These are phyloP conservation scores for Phytophthora megakarya DNA, from an alignment of 352 stramenopile genomes.

Conservation along the genomic window DNA sequence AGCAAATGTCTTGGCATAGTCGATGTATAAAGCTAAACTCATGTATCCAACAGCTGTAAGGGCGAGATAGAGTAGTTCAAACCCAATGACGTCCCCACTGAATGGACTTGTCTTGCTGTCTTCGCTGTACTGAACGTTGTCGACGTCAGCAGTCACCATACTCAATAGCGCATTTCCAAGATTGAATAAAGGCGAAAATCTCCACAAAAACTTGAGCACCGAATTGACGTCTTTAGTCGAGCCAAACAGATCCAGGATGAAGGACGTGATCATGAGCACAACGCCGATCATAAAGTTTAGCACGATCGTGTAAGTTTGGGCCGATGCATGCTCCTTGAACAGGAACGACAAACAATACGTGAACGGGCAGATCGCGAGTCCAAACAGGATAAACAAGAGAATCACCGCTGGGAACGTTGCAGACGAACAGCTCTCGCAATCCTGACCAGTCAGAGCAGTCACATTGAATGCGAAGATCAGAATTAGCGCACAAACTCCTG, in stretches of 20 bases:
- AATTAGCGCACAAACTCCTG: conserved; percentile 33
- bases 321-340: conserved; percentile 53
- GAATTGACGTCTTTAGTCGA: conserved; percentile 48
- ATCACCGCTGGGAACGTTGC: conserved; percentile 50
- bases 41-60: conserved; percentile 46
- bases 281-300: conserved; percentile 67
- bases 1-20: conserved; percentile 62
- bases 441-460: conserved; percentile 42
- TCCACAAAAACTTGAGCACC: conserved; percentile 67
- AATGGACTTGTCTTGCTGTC: conserved; percentile 33
- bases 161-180: conserved; percentile 42
- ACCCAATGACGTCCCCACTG: conserved; percentile 53
- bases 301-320: conserved; percentile 65
- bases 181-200: conserved; percentile 59
- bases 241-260: conserved; percentile 45
- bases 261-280: conserved; percentile 59
- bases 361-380: conserved; percentile 53
- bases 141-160: conserved; percentile 32
- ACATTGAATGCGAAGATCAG: conserved; percentile 54
- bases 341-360: conserved; percentile 66
- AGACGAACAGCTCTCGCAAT: conserved; percentile 47
- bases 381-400: conserved; percentile 60
- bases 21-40: conserved; percentile 45
- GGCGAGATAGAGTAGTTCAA: conserved; percentile 51
- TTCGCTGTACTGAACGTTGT: conserved; percentile 6